A percentile compares a stretch with the other conserved stretches of the same genome.
Conservation (phyloP, 2,329 filamentous ascomycete species). For the Lachnellula arida region DNA sequence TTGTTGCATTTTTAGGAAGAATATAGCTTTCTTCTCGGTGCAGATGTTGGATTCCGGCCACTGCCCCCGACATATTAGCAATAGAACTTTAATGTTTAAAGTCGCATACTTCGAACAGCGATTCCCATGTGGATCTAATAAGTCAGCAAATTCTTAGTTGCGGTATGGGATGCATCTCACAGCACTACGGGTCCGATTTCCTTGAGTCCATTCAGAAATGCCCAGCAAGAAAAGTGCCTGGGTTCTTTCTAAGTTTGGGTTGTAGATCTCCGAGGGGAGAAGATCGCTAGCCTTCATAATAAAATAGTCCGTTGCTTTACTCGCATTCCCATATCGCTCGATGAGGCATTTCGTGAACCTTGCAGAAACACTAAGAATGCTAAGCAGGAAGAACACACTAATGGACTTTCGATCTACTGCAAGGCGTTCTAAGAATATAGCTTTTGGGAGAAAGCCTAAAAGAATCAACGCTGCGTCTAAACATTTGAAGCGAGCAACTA, state of each 20-base stretch:
- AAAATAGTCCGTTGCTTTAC: slow-evolving; percentile 49
- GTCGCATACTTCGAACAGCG: slow-evolving; percentile 24
- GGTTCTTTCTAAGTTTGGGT: slow-evolving; percentile 49
- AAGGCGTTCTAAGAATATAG: slow-evolving; percentile 45
- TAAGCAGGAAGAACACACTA: slow-evolving; percentile 50
- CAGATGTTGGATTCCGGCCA: slow-evolving; percentile 34
- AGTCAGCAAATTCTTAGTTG: not conserved
- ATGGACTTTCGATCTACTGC: slow-evolving; percentile 41
- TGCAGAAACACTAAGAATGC: slow-evolving; percentile 53
- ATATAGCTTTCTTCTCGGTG: slow-evolving; percentile 36
- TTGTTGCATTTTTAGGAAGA: slow-evolving; percentile 21
- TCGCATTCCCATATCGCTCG: slow-evolving; percentile 45
- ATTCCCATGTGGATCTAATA: slow-evolving; percentile 39
- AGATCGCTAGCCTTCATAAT: slow-evolving; percentile 46
- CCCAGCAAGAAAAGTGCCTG: slow-evolving; percentile 56
- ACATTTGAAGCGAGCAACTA: not conserved
- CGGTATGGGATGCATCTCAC: slow-evolving; percentile 33
- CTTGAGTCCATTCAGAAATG: slow-evolving; percentile 54
- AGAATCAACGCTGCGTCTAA: not conserved
- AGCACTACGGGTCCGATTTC: slow-evolving; percentile 48
- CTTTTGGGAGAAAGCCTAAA: slow-evolving; percentile 50
- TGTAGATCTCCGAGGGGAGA: slow-evolving; percentile 48
- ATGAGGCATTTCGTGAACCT: slow-evolving; percentile 47
- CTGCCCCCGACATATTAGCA: too few species aligned
- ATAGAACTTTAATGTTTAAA: too few species aligned